Base-by-base conservation (phyloP, 805 yeast genomes). In the Maudiozyma barnettii region DNA sequence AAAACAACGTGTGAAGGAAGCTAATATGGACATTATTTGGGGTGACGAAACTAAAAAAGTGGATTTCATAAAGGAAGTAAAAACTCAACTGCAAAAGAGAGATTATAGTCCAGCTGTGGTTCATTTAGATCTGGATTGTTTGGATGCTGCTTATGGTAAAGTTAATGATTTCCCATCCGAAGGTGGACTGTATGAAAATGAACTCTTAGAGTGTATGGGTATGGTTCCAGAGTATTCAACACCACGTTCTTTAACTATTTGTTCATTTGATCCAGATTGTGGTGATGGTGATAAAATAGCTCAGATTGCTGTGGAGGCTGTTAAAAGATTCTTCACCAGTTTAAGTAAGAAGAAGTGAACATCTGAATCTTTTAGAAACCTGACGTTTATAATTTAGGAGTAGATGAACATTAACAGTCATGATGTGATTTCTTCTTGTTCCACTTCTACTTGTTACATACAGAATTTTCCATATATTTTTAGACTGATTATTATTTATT, bases 191-290 rank as follows among this genome's bases (percentile, higher is more conserved):
- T 39, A 22, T 18, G 42, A 22, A 14, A 19, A 39, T n/a, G 21
- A 39, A n/a, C 19, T 39, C 7, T n/a, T 22, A 16, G 42, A 22
- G 9, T 39, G 42, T 39, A 22, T 39, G 3, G 31, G 21, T n/a
- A 39, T 39, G 42, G 31, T 39, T 23, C 42, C 42, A 22, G 9
- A 36, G n/a, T 36, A 20, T 33, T 9, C 40, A 13, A 14, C 18
- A 21, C 37, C 44, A 6, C 20, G 21, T 5, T 33, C 45, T 20
- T 22, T 26, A 18, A 35, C 42, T 5, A 14, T 39, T 23, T 39
- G 42, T n/a, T 39, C 42, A 3, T 39, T 39, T 39, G 42, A 39
- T 39, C 42, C 42, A 14, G 30, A 39, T 14, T 39, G 31, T n/a
- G 23, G 42, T 23, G 42, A 39, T 26, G 42, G 42, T 20, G 31